These are phyloP conservation scores for Agaricales sp. DNA, from an alignment of 1,284 basidiomycete genomes.

Conservation along the genomic window DNA sequence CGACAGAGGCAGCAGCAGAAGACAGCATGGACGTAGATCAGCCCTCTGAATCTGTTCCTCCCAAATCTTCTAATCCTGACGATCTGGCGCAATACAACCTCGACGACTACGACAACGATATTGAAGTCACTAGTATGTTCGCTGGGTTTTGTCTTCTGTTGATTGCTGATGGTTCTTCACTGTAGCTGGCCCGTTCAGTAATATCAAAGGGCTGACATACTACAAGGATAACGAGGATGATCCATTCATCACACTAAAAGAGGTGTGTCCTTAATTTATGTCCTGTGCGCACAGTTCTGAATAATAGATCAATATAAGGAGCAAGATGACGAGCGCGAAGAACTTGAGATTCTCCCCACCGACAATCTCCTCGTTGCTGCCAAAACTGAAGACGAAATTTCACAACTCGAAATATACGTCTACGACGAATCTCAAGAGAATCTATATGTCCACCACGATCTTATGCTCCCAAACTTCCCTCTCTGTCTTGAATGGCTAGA, in stretches of 20 bases:
- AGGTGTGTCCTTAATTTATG: slow-evolving; percentile 37
- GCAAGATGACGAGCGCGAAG: slow-evolving; percentile 79
- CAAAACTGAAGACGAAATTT: slow-evolving; percentile 96
- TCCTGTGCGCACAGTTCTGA: too few relatives aligned
- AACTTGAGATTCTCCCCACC: slow-evolving; percentile 81
- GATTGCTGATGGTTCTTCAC: slow-evolving; percentile 8
- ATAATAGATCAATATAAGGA: slow-evolving; percentile 29
- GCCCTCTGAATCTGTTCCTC: slow-evolving; percentile 17
- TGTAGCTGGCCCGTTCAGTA: slow-evolving; percentile 88
- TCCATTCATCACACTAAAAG: slow-evolving; percentile 95
- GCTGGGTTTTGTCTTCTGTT: neutral
- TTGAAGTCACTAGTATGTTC: slow-evolving; percentile 40
- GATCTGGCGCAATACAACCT: slow-evolving; percentile 90
- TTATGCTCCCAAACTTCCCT: slow-evolving; percentile 96
- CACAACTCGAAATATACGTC: slow-evolving; percentile 91
- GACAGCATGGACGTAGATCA: slow-evolving; percentile 54
- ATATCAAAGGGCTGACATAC: slow-evolving; percentile 91
- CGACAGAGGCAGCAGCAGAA: neutral
- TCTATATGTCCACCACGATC: slow-evolving; percentile 95
- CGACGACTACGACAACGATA: slow-evolving; percentile 90
- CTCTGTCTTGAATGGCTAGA: slow-evolving; percentile 99
- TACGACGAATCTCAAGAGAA: slow-evolving; percentile 91
- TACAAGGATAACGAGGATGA: slow-evolving; percentile 91
- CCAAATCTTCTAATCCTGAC: slow-evolving; percentile 41
- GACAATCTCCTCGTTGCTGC: slow-evolving; percentile 92